A percentile compares a stretch with the other conserved stretches of the same genome.
Conservation (phyloP, 2,329 filamentous ascomycete species). For the Pseudocercospora macadamiae region DNA sequence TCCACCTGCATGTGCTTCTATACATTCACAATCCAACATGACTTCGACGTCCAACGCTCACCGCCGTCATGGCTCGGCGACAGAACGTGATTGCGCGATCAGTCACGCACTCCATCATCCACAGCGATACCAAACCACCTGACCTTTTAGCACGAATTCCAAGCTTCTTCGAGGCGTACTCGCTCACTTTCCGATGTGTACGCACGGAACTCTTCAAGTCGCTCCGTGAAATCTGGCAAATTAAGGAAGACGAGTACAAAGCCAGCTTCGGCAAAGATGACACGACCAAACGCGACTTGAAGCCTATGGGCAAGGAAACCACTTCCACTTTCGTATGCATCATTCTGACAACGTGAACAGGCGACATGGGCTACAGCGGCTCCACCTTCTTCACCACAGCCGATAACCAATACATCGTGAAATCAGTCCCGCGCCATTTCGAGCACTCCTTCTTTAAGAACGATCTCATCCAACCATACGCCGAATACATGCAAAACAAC, state of each 20-base stretch:
- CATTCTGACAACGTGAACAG: background rate
- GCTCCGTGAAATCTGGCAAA: constrained; percentile 57
- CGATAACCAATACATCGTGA: constrained; percentile 70
- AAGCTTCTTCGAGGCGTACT: constrained; percentile 30
- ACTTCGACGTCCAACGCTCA: background rate
- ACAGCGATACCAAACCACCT: constrained; percentile 18
- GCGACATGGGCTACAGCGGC: constrained; percentile 72
- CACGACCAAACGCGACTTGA: constrained; percentile 48
- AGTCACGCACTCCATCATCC: constrained; percentile 25
- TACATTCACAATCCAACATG: constrained; percentile 1
- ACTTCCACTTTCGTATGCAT: background rate
- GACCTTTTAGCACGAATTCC: constrained; percentile 15
- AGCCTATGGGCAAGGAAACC: constrained; percentile 54
- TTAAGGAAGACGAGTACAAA: constrained; percentile 58
- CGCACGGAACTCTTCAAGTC: constrained; percentile 54
- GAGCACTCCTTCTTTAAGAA: constrained; percentile 71
- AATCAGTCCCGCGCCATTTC: constrained; percentile 69
- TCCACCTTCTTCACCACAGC: constrained; percentile 74
- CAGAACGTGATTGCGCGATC: constrained; percentile 27
- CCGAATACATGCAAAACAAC: constrained; percentile 63
- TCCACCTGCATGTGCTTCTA: background rate
- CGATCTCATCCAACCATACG: constrained; percentile 67
- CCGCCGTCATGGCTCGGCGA: constrained; percentile 22
- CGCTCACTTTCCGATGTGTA: constrained; percentile 40
- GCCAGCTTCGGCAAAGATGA: constrained; percentile 54